Evolutionary conservation across 2,329 filamentous ascomycete genomes (phyloP).

Genomic region (Calonectria hawksworthii): DNA sequence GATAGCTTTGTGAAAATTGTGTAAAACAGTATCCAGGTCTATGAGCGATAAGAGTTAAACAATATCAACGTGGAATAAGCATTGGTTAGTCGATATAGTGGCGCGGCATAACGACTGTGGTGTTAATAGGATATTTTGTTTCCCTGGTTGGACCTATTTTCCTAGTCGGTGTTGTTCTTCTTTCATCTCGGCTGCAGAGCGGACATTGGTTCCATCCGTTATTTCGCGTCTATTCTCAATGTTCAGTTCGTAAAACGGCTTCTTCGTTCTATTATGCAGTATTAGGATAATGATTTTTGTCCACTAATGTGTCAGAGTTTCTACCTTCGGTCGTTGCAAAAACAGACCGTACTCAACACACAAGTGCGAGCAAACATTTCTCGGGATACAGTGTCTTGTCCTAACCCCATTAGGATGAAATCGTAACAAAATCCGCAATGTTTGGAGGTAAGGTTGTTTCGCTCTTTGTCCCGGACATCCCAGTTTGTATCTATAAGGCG

Average conservation of each 20-base stretch:
- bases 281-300: neutral
- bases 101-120: neutral
- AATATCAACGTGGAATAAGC: neutral
- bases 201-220: neutral
- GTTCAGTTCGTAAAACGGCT: neutral
- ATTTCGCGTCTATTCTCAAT: neutral
- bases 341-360: neutral
- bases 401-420: neutral
- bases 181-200: neutral
- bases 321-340: neutral
- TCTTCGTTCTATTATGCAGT: neutral
- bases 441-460: neutral
- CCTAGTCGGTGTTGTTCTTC: too few relatives aligned
- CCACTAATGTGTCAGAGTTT: neutral
- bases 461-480: neutral
- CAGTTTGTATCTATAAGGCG: neutral
- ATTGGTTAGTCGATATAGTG: neutral
- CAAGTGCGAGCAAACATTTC: neutral
- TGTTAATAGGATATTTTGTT: neutral
- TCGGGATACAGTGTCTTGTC: neutral
- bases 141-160: neutral
- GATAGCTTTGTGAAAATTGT: neutral
- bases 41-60: neutral
- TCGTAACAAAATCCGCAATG: neutral
- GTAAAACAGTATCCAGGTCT: neutral